Conservation (phyloP, 176 grass and related monocot species). For the Musa beccarii region DNA sequence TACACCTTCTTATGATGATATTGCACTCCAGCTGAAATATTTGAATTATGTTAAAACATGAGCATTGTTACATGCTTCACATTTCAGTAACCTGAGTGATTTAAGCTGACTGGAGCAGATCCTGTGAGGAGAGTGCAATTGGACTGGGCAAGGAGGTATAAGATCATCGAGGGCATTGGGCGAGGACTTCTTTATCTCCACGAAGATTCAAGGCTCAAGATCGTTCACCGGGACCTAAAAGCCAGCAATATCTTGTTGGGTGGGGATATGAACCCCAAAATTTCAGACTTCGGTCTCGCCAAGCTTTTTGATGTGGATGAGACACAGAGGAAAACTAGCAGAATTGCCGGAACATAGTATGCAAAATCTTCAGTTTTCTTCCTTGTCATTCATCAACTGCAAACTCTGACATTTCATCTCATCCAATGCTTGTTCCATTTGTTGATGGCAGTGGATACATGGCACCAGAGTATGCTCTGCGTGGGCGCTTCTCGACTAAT, state of each 20-base stretch:
- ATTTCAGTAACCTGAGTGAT: neutral
- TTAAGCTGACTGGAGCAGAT: neutral
- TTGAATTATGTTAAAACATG: neutral
- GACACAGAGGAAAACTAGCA: neutral
- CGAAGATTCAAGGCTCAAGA: conserved; percentile 8
- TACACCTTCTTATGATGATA: neutral
- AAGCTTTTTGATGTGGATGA: conserved; percentile 4
- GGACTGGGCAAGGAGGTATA: neutral
- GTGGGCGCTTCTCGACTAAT: too few relatives aligned
- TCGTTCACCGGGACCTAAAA: conserved; percentile 13
- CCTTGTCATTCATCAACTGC: too few relatives aligned
- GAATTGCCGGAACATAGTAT: conserved; percentile 9
- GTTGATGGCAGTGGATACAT: too few relatives aligned
- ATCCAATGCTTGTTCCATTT: neutral
- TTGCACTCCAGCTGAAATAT: neutral
- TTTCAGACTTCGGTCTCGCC: conserved; percentile 10
- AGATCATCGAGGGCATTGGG: conserved; percentile 2
- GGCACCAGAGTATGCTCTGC: too few relatives aligned
- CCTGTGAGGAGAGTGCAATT: neutral
- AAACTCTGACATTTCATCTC: too few relatives aligned
- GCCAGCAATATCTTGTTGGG: conserved; percentile 11
- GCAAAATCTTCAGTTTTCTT: too few relatives aligned
- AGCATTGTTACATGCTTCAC: neutral
- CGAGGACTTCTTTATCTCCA: conserved; percentile 8
- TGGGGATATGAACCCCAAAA: neutral